Evolutionary conservation across 2,329 filamentous ascomycete species (phyloP).

Genomic region (Colletotrichum lupini): DNA sequence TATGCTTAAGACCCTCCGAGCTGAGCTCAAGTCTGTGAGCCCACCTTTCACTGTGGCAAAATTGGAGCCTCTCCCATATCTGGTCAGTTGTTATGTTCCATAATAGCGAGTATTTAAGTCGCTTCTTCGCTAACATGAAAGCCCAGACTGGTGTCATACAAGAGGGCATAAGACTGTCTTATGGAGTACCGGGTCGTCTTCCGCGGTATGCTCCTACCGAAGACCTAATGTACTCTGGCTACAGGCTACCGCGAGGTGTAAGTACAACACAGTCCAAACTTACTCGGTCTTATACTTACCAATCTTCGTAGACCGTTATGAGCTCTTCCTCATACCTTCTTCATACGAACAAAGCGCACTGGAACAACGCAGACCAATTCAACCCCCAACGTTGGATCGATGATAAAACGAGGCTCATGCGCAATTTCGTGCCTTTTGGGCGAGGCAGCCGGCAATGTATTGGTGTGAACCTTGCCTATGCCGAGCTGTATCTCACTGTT

Average conservation of each 20-base stretch:
- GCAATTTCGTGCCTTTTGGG: slow-evolving; percentile 34
- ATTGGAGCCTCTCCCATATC: slow-evolving; percentile 27
- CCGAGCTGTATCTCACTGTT: slow-evolving; percentile 28
- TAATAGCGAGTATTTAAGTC: too few species aligned
- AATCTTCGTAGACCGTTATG: too few species aligned
- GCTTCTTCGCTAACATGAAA: neutral
- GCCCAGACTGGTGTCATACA: slow-evolving; percentile 20
- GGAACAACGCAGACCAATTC: slow-evolving; percentile 23
- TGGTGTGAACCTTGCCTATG: slow-evolving; percentile 36
- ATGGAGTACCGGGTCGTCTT: slow-evolving; percentile 29
- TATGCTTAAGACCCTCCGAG: slow-evolving; percentile 41
- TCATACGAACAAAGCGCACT: too few species aligned
- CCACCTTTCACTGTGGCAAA: slow-evolving; percentile 36
- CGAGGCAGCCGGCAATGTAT: slow-evolving; percentile 39
- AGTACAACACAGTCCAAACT: neutral
- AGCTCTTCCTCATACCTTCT: too few species aligned
- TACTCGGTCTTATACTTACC: neutral
- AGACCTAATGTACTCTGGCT: slow-evolving; percentile 24
- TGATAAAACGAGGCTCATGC: slow-evolving; percentile 33
- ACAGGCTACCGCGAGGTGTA: slow-evolving; percentile 34
- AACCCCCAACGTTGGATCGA: slow-evolving; percentile 43
- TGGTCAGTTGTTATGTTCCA: slow-evolving; percentile 2
- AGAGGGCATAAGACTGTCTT: slow-evolving; percentile 33
- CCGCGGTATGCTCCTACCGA: slow-evolving; percentile 20
- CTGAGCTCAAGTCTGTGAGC: slow-evolving; percentile 45